phyloP scores from a whole-genome alignment of 2,329 filamentous ascomycete species.

The Capronia americana region DNA sequence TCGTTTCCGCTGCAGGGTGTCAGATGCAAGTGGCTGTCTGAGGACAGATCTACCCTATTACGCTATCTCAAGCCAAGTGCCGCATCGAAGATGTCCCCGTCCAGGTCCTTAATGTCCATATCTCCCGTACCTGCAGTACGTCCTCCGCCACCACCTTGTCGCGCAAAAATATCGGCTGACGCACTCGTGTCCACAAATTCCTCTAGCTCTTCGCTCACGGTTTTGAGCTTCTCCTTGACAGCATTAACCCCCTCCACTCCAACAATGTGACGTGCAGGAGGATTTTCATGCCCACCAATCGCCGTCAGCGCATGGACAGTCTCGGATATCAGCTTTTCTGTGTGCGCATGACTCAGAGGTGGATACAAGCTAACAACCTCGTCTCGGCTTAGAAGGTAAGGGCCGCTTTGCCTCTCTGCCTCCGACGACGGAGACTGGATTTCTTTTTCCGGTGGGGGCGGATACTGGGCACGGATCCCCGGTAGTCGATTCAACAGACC shows the following conservation, averaged over 20 bases:
- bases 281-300: slow-evolving; percentile 95
- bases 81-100: slow-evolving; percentile 31
- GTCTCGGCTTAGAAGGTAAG: slow-evolving; percentile 35
- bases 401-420: slow-evolving; percentile 38
- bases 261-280: slow-evolving; percentile 91
- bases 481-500: slow-evolving; percentile 79
- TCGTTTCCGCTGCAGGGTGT: neutral
- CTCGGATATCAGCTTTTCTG: slow-evolving; percentile 79
- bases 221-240: slow-evolving; percentile 96
- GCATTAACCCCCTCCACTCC: slow-evolving; percentile 84
- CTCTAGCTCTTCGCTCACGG: slow-evolving; percentile 92
- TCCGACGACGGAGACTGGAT: slow-evolving; percentile 37
- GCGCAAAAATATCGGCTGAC: slow-evolving; percentile 68
- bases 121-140: slow-evolving; percentile 28
- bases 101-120: slow-evolving; percentile 30
- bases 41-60: neutral
- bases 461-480: slow-evolving; percentile 58
- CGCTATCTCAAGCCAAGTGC: slow-evolving; percentile 21
- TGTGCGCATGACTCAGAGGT: slow-evolving; percentile 69
- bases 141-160: slow-evolving; percentile 19
- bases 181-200: slow-evolving; percentile 92
- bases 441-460: slow-evolving; percentile 39
- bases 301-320: slow-evolving; percentile 90
- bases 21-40: neutral
- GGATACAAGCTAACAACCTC: slow-evolving; percentile 74